phyloP scores from a whole-genome alignment of 2,329 filamentous ascomycete species.

The Claviceps cyperi region DNA sequence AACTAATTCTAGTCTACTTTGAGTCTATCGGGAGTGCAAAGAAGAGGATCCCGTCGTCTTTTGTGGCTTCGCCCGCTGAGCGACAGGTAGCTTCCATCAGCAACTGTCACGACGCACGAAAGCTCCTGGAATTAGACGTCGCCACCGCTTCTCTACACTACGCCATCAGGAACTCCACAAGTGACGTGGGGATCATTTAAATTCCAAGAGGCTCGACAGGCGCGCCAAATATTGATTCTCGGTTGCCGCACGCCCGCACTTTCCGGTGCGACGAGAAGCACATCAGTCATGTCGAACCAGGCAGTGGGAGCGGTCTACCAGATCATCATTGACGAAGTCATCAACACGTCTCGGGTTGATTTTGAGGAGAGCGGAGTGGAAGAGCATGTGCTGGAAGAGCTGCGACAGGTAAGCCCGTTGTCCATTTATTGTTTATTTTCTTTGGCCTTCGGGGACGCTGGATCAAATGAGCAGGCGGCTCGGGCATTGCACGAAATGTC shows the following conservation, averaged over 20 bases:
- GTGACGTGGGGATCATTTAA: neutral
- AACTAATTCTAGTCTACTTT: neutral
- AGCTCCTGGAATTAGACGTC: neutral
- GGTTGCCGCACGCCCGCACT: constrained; percentile 3
- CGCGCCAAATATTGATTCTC: neutral
- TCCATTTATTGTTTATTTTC: neutral
- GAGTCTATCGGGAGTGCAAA: neutral
- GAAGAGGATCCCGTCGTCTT: neutral
- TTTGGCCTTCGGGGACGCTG: neutral
- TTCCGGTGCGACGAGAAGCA: constrained; percentile 1
- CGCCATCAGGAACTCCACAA: neutral
- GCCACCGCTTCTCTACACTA: neutral
- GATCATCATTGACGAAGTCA: constrained; percentile 68
- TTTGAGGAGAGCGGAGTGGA: constrained; percentile 95
- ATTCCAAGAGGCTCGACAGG: neutral
- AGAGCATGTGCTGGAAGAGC: constrained; percentile 69
- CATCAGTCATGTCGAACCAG: constrained; percentile 39
- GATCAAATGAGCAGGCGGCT: neutral
- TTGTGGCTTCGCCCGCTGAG: neutral
- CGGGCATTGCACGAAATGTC: neutral
- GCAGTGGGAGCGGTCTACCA: constrained; percentile 66
- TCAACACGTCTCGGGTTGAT: constrained; percentile 81
- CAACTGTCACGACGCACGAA: neutral
- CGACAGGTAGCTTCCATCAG: neutral
- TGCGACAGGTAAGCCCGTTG: constrained; percentile 61